These are phyloP conservation scores for Candida taoyuanica DNA, from an alignment of 805 yeast species.

Conservation along the genomic window DNA sequence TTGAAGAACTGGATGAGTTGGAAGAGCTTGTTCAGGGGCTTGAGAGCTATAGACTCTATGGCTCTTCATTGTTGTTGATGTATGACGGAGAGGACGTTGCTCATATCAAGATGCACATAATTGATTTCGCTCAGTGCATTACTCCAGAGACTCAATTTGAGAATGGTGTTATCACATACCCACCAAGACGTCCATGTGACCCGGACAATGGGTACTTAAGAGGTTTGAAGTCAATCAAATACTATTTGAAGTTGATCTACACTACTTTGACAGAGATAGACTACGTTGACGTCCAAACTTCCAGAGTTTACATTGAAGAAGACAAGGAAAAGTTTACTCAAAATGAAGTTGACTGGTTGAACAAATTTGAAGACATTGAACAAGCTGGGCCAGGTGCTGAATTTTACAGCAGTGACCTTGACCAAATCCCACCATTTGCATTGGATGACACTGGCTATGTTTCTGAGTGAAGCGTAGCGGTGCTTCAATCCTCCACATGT, in stretches of 20 bases:
- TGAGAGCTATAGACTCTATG: constrained; percentile 82
- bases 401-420: constrained; percentile 19
- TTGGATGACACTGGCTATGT: constrained; percentile 25
- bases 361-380: constrained; percentile 32
- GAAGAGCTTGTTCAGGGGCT: constrained; percentile 49
- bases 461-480: constrained; percentile 23
- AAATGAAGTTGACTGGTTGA: constrained; percentile 34
- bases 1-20: constrained; percentile 57
- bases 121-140: constrained; percentile 94
- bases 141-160: constrained; percentile 49
- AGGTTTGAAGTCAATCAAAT: constrained; percentile 71
- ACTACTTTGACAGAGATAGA: constrained; percentile 43
- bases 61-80: constrained; percentile 82
- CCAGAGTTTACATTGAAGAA: constrained; percentile 16
- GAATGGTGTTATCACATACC: constrained; percentile 46
- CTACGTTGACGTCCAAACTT: constrained; percentile 26
- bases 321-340: constrained; percentile 20
- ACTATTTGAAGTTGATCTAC: constrained; percentile 61
- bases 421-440: constrained; percentile 25
- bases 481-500: not conserved
- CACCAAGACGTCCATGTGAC: constrained; percentile 59
- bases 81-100: constrained; percentile 61
- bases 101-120: constrained; percentile 56
- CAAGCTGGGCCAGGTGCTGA: constrained; percentile 29
- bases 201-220: constrained; percentile 83